phyloP scores from a whole-genome alignment of 1,284 basidiomycete species.

The Apiotrichum montevideense region DNA sequence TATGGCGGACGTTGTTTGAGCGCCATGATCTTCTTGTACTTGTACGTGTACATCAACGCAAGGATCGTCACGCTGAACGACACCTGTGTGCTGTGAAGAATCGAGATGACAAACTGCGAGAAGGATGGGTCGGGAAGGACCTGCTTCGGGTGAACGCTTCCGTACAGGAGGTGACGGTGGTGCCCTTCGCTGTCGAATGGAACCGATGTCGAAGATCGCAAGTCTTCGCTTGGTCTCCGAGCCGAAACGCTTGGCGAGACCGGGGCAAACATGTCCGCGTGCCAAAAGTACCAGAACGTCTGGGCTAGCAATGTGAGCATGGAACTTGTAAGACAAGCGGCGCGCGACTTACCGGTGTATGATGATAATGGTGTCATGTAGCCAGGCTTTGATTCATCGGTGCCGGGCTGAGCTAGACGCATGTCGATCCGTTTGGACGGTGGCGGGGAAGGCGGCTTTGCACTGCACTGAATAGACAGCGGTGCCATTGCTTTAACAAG shows the following conservation, averaged over 20 bases:
- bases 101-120: conserved; percentile 21
- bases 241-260: conserved; percentile 2
- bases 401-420: conserved; percentile 35
- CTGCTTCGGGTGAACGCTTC: conserved; percentile 8
- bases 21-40: conserved; percentile 55
- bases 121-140: conserved; percentile 14
- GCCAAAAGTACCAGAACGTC: conserved; percentile 44
- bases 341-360: conserved; percentile 36
- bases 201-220: conserved; percentile 4
- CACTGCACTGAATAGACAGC: conserved; percentile 5
- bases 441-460: conserved; percentile 8
- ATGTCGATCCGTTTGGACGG: conserved; percentile 29
- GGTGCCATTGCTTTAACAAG: conserved; percentile 18
- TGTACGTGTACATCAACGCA: conserved; percentile 80
- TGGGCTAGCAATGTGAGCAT: conserved; percentile 27
- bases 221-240: conserved; percentile 7
- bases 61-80: conserved; percentile 84
- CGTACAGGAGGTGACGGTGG: conserved; percentile 3
- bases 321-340: too few relatives aligned
- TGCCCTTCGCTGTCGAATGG: conserved; percentile 18
- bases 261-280: conserved; percentile 22
- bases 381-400: conserved; percentile 30
- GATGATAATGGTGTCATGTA: conserved; percentile 36
- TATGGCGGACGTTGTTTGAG: conserved; percentile 52
- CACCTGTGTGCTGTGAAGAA: conserved; percentile 81